A percentile compares a stretch with the other conserved stretches of the same genome.
phyloP scores from a whole-genome alignment of 768 basidiomycete genomes.

The Hydnum rufescens region DNA sequence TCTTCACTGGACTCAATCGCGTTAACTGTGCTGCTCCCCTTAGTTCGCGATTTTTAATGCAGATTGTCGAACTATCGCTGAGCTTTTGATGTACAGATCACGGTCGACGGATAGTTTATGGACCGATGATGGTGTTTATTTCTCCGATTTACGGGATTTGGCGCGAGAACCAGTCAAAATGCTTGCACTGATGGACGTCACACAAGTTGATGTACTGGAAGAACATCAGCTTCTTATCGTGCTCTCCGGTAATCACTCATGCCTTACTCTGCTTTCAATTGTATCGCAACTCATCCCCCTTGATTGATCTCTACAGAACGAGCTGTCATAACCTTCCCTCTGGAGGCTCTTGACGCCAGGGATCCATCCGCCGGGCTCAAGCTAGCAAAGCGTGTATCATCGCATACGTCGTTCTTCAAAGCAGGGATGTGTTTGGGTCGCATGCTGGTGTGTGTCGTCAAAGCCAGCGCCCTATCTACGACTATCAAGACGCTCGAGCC shows the following conservation, averaged over 20 bases:
- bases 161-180: conserved; percentile 78
- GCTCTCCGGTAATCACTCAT: conserved; percentile 54
- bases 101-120: conserved; percentile 77
- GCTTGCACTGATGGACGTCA: conserved; percentile 68
- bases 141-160: conserved; percentile 64
- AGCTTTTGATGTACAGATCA: conserved; percentile 41
- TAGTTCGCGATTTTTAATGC: conserved; percentile 34
- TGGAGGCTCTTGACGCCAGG: conserved; percentile 76
- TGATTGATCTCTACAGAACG: conserved; percentile 36
- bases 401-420: conserved; percentile 96
- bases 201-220: conserved; percentile 90
- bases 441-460: conserved; percentile 90
- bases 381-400: conserved; percentile 84
- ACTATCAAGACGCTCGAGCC: conserved; percentile 97
- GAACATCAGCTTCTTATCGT: conserved; percentile 91
- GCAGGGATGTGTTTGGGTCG: conserved; percentile 80
- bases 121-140: conserved; percentile 93
- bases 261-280: no score
- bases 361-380: conserved; percentile 85
- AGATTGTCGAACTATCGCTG: neutral
- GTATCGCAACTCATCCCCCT: neutral
- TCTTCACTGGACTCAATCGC: conserved; percentile 66
- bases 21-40: conserved; percentile 82
- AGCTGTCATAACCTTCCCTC: conserved; percentile 86
- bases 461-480: conserved; percentile 82